Evolutionary conservation across 176 grass and related monocot genomes (phyloP), one percentile per base, ranked within the genome.

Genomic region (Carex littledalei): DNA sequence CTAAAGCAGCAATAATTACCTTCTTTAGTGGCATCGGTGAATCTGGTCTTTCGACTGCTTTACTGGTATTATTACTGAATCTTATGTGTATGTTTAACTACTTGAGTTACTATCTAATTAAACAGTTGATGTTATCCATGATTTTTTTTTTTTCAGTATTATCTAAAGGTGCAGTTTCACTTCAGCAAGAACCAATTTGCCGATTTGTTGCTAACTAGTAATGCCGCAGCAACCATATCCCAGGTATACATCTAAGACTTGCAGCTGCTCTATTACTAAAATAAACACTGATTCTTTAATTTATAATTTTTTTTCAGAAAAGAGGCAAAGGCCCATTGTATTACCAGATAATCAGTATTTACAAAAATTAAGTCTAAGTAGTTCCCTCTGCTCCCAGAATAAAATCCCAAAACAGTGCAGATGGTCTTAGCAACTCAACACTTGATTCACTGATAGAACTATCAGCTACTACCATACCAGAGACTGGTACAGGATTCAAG

Each of bases 121-220:
- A 20, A 32, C 86, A 34, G 78, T 85, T 50, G 12, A n/a, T 83
- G 7, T 17, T 85, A 32, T 3, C 43, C 16, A 49, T 66, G 39
- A 37, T 5, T 39, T 39, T 39, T 39, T 5, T 5, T 39, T 39
- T 16, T 90, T 77, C 88, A 98, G 96, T 98, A 90, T 64, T 98
- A 90, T 86, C 84, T 98, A 34, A 98, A 98, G 82, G 96, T 91
- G 22, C 91, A 67, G 11, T 98, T 98, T 45, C 89, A 92, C 37
- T 98, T 92, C 73, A 98, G 85, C 91, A 98, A 95, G 78, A 72
- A 95, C n/a, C 89, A 98, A 53, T 98, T 85, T 87, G 96, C 96
- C 72, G 86, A 98, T 86, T 90, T 98, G 79, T 21, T 95, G 73
- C 78, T 98, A 29, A 95, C 94, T 79, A 52, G 8, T 10, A 91